Evolutionary conservation across 345 rosid species (phyloP), one percentile per base, ranked within the genome.

Genomic region (Reutealis trisperma): DNA sequence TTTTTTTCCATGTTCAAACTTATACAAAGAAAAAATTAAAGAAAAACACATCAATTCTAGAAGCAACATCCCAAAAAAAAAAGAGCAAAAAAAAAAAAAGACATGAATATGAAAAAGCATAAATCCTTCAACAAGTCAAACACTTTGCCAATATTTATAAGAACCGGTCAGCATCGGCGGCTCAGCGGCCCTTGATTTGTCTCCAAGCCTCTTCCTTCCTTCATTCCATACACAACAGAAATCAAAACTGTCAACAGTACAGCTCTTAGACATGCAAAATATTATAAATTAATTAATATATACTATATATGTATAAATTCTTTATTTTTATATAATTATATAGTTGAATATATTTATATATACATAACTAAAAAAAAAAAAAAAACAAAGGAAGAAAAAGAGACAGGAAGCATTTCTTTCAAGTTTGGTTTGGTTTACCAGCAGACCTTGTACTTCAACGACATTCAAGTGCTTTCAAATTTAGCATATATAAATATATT

Each of bases 91-190:
- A 27, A 70, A 57, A 8, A 9, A 72, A 22, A 19, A 1, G n/a
- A 30, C 19, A 72, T 5, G 4, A 72, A 58, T 52, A 25, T 57
- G 34, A 41, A 58, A 21, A 60, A n/a, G 27, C 37, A 18, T 19
- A 58, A 54, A 57, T 9, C 14, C 25, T 66, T 1, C 25, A 8
- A 21, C 0, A 45, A 42, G 80, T 85, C 84, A 82, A 73, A 72
- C 8, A 25, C 54, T 22, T 51, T 44, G 44, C 65, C 42, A 22
- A 21, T 27, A 30, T 24, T 4, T 49, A 18, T 45, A 11, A 24
- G 25, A 37, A 65, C 66, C 67, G 65, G 89, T 84, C 87, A 83
- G 70, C 75, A 74, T 18, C 77, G 86, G 83, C 85, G 85, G 86
- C 86, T 77, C 54, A 74, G 63, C 76, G 49, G 81, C 61, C 75